Evolutionary conservation across 1,284 basidiomycete species (phyloP).

Genomic region (Irpex rosettiformis): DNA sequence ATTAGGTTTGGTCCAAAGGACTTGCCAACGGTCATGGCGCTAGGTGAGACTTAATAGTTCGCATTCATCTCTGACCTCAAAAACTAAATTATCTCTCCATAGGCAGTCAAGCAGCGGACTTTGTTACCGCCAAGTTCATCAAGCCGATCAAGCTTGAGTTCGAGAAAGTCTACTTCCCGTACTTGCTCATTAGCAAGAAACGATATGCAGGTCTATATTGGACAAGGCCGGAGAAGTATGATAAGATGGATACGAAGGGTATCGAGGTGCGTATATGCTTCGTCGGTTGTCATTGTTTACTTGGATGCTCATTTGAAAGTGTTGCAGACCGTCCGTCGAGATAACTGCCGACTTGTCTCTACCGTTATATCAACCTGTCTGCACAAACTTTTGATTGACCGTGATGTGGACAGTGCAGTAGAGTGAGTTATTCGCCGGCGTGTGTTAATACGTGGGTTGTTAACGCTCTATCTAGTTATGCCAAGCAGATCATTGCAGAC

Average conservation of each 20-base stretch:
- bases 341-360: conserved; percentile 93
- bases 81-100: conserved; percentile 1
- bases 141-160: conserved; percentile 97
- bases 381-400: conserved; percentile 93
- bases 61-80: not conserved
- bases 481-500: conserved; percentile 90
- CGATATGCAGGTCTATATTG: conserved; percentile 90
- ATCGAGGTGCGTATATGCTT: conserved; percentile 71
- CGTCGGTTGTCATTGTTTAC: not conserved
- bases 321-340: conserved; percentile 85
- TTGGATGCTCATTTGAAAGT: no score
- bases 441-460: not conserved
- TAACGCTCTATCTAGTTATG: conserved; percentile 57
- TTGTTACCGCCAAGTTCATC: conserved; percentile 85
- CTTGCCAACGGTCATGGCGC: conserved; percentile 79
- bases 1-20: conserved; percentile 90
- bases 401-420: conserved; percentile 90
- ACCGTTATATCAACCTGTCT: conserved; percentile 96
- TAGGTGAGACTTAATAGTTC: conserved; percentile 53
- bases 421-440: conserved; percentile 51
- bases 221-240: conserved; percentile 73
- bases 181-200: conserved; percentile 95
- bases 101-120: conserved; percentile 93
- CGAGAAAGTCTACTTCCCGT: conserved; percentile 97
- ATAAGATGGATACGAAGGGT: conserved; percentile 99